Evolutionary conservation across 2,329 filamentous ascomycete species (phyloP).

Genomic region (Chaetomiaceae sp.): DNA sequence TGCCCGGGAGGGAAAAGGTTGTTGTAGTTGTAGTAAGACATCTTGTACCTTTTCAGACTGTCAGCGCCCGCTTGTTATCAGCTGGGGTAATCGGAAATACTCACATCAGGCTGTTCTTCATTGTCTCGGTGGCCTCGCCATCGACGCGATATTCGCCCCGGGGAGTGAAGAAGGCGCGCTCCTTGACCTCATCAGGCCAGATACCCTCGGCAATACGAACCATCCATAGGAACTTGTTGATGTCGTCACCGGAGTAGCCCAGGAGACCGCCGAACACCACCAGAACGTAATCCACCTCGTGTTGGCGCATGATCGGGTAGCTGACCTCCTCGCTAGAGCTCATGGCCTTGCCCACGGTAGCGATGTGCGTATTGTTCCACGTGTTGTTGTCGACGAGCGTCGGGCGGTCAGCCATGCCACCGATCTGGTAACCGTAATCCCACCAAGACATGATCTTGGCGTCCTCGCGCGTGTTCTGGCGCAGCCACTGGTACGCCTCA

Average conservation of each 20-base stretch:
- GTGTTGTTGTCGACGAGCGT: slow-evolving; percentile 99
- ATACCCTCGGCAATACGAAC: slow-evolving; percentile 98
- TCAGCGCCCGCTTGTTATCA: slow-evolving; percentile 28
- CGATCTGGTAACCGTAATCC: slow-evolving; percentile 99
- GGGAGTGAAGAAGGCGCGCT: slow-evolving; percentile 90
- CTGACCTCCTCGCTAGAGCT: slow-evolving; percentile 95
- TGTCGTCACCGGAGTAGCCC: slow-evolving; percentile 96
- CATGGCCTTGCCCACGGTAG: slow-evolving; percentile 98
- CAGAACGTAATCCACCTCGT: slow-evolving; percentile 98
- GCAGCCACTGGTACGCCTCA: slow-evolving; percentile 98
- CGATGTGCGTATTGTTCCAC: slow-evolving; percentile 99
- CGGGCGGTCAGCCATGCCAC: slow-evolving; percentile 96
- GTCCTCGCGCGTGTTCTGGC: slow-evolving; percentile 90
- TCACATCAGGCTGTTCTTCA: slow-evolving; percentile 99
- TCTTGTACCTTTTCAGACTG: slow-evolving; percentile 77
- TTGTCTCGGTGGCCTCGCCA: slow-evolving; percentile 85
- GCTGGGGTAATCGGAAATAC: slow-evolving; percentile 32
- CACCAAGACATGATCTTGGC: slow-evolving; percentile 99
- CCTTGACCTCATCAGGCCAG: slow-evolving; percentile 98
- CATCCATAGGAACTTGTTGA: slow-evolving; percentile 99
- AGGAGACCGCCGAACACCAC: slow-evolving; percentile 94
- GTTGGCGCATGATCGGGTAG: slow-evolving; percentile 96
- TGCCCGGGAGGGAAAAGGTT: slow-evolving; percentile 87
- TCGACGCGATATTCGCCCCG: slow-evolving; percentile 95
- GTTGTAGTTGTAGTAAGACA: slow-evolving; percentile 99